A percentile compares a stretch with the other conserved stretches of the same genome.
These are phyloP conservation scores for Talaromyces sp. DNA, from an alignment of 2,329 filamentous ascomycete species.

Conservation along the genomic window DNA sequence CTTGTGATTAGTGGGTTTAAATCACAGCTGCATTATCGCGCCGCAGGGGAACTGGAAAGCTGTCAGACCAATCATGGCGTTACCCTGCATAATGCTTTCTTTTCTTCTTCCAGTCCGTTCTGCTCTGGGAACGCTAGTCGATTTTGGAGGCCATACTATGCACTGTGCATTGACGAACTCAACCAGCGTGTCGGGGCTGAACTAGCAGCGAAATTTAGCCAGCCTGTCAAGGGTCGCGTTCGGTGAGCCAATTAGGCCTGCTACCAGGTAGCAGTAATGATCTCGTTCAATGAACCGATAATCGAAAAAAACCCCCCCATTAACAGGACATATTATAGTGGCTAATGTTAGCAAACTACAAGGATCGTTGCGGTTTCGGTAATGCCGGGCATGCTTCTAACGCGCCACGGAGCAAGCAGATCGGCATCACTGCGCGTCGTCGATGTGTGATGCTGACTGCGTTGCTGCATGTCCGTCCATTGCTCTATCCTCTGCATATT, in stretches of 20 bases:
- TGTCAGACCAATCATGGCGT: neutral
- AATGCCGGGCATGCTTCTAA: neutral
- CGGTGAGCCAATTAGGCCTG: neutral
- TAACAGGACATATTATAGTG: neutral
- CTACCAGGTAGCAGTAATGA: neutral
- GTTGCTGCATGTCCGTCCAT: neutral
- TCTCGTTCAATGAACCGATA: neutral
- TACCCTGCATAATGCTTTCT: neutral
- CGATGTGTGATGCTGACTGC: neutral
- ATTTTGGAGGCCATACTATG: neutral
- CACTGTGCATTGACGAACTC: neutral
- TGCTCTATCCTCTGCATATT: neutral
- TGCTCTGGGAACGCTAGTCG: neutral
- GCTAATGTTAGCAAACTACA: neutral
- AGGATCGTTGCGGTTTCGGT: neutral
- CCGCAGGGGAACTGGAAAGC: neutral
- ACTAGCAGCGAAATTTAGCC: neutral
- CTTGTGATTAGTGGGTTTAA: neutral
- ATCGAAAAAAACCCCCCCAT: too few species aligned
- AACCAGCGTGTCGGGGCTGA: neutral
- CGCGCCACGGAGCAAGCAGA: neutral
- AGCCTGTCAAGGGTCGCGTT: neutral
- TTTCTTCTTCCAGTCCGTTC: neutral
- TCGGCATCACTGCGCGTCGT: neutral
- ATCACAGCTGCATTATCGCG: neutral